Evolutionary conservation across 2,329 filamentous ascomycete species (phyloP).

Genomic region (Cladosporium oxysporum): DNA sequence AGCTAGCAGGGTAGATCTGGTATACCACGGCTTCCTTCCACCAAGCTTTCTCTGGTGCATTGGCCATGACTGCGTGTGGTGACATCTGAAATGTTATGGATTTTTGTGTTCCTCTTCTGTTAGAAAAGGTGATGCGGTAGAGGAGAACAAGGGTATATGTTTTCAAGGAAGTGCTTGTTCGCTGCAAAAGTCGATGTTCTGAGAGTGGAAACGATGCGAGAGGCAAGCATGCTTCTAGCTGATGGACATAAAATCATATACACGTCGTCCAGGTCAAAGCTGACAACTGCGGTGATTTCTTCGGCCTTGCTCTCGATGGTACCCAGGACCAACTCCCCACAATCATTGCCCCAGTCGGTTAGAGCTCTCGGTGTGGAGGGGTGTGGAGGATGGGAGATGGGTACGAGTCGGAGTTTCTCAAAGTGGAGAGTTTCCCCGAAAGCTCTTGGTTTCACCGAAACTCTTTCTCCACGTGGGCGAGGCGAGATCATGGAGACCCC

Average conservation of each 20-base stretch:
- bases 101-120: background rate
- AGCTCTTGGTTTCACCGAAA: background rate
- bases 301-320: slow-evolving; percentile 10
- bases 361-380: slow-evolving; percentile 8
- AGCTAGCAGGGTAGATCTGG: slow-evolving; percentile 49
- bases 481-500: background rate
- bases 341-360: slow-evolving; percentile 13
- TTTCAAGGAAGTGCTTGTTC: background rate
- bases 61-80: slow-evolving; percentile 17
- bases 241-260: background rate
- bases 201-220: background rate
- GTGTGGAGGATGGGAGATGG: slow-evolving; percentile 3
- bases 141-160: background rate
- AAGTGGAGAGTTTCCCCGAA: slow-evolving; percentile 5
- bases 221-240: background rate
- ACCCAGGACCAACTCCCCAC: background rate
- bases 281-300: background rate
- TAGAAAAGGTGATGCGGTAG: background rate
- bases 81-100: background rate
- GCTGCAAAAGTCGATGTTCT: background rate
- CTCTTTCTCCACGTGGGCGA: background rate
- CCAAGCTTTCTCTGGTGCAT: slow-evolving; percentile 35
- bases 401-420: background rate
- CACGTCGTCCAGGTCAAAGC: slow-evolving; percentile 1
- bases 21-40: slow-evolving; percentile 51